Percentiles rank a stretch among this genome's conserved stretches.
These are phyloP conservation scores for Curvularia verruculosa DNA, from an alignment of 2,329 filamentous ascomycete genomes.

Conservation along the genomic window DNA sequence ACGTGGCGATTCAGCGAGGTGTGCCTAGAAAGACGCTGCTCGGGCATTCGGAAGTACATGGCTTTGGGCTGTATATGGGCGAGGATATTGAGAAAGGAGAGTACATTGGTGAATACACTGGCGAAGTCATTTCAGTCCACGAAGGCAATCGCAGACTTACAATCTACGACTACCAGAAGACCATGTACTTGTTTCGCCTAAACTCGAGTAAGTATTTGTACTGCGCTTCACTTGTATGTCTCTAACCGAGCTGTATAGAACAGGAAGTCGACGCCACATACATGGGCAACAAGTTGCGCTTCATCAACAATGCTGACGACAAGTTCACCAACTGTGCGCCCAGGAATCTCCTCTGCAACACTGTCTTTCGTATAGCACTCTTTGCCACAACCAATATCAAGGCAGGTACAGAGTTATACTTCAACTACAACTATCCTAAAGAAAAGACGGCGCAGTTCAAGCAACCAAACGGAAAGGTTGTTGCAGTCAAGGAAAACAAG, in stretches of 20 bases:
- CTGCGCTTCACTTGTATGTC: not conserved
- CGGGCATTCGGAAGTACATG: slow-evolving; percentile 73
- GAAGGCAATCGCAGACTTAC: slow-evolving; percentile 74
- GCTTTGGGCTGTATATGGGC: slow-evolving; percentile 76
- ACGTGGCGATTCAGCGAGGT: slow-evolving; percentile 73
- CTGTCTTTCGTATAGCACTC: slow-evolving; percentile 75
- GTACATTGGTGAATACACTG: slow-evolving; percentile 82
- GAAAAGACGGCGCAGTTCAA: slow-evolving; percentile 32
- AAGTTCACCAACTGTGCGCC: slow-evolving; percentile 67
- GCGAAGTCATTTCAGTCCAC: slow-evolving; percentile 73
- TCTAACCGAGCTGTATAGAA: slow-evolving; percentile 29
- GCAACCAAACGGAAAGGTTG: slow-evolving; percentile 23
- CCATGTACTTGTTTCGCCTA: slow-evolving; percentile 66
- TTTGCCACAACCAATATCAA: slow-evolving; percentile 70
- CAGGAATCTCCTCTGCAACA: slow-evolving; percentile 73
- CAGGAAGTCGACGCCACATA: slow-evolving; percentile 73
- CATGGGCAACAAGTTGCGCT: slow-evolving; percentile 80
- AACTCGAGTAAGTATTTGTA: slow-evolving; percentile 50
- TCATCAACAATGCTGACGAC: slow-evolving; percentile 76
- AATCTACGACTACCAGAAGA: slow-evolving; percentile 64
- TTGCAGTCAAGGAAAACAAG: slow-evolving; percentile 20
- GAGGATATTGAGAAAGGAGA: slow-evolving; percentile 70
- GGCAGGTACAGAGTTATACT: slow-evolving; percentile 78
- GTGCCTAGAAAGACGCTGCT: slow-evolving; percentile 69
- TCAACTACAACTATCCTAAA: slow-evolving; percentile 69